Conservation (phyloP, 192 early-diverging fungal species). For the Chytriomyces sp. region DNA sequence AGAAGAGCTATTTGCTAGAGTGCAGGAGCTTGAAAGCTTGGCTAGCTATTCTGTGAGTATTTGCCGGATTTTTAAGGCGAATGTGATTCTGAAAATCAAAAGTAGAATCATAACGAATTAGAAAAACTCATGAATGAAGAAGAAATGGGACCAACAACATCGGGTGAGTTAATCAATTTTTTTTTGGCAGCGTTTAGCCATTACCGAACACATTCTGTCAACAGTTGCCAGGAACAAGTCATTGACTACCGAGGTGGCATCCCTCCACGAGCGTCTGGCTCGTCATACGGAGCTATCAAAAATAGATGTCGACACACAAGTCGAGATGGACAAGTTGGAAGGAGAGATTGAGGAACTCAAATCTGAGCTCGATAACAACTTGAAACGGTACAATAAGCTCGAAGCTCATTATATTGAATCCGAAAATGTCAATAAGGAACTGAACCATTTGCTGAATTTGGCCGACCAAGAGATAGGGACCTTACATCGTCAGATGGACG, state of each 20-base stretch:
- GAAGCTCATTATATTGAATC: constrained; percentile 9
- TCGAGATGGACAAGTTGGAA: constrained; percentile 7
- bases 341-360: not conserved
- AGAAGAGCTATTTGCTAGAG: not conserved
- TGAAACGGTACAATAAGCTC: not conserved
- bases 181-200: not conserved
- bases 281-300: constrained; percentile 19
- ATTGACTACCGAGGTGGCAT: constrained; percentile 6
- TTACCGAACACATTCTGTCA: not conserved
- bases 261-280: constrained; percentile 9
- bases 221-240: constrained; percentile 19
- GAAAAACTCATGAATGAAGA: constrained; percentile 14
- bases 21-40: constrained; percentile 18
- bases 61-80: not conserved
- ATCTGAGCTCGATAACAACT: not conserved
- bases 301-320: constrained; percentile 17
- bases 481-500: constrained; percentile 20
- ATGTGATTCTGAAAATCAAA: not conserved
- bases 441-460: constrained; percentile 12
- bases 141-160: not conserved
- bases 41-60: not conserved
- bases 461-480: constrained; percentile 28
- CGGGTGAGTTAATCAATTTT: not conserved
- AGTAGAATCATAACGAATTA: not conserved
- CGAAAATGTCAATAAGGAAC: constrained; percentile 21